Evolutionary conservation across 257 asterid species (phyloP), one percentile per base, ranked within the genome.

Genomic region (Solanum bulbocastanum): DNA sequence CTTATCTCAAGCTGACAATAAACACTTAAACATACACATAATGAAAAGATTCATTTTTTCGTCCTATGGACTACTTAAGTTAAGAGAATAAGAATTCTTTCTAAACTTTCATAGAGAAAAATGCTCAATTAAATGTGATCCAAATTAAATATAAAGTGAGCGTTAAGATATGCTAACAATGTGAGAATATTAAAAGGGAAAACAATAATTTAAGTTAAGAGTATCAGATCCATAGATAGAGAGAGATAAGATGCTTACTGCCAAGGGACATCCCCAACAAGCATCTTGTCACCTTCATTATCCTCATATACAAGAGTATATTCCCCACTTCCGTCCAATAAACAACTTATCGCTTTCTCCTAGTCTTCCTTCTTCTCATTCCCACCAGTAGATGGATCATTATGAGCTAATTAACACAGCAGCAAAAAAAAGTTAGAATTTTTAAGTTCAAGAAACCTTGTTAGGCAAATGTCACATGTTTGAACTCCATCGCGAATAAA

Each of bases 251-350:
- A 92, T 92, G 93, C 98, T 94, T 94, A 97, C 99, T 92, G 94
- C 99, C 99, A 96, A 76, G 98, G 98, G 88, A 97, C 98, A 93
- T 97, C 98, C 73, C 98, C 98, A 86, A 96, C 99, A 88, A 97
- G 99, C 98, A 96, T 95, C 90, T 95, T 96, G 91, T 97, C 99
- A 73, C 99, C 99, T 93, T 97, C 99, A 86, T 96, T 92, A 93
- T 97, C 98, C 90, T 97, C 99, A 91, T 96, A 97, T 60, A 97
- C 98, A 35, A 97, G 98, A 73, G 98, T 95, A 94, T 94, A 95
- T 93, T 95, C 98, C 52, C 98, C 98, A 88, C 94, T 94, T 66
- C 98, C 94, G 25, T 97, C 97, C 93, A 97, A 90, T 60, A 95
- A 87, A 12, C 98, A 94, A 49, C 94, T 93, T 5, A 94, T 91